Evolutionary conservation across 139 green algal species (phyloP), one percentile per base, ranked within the genome.

Genomic region (Chlorella sp.): DNA sequence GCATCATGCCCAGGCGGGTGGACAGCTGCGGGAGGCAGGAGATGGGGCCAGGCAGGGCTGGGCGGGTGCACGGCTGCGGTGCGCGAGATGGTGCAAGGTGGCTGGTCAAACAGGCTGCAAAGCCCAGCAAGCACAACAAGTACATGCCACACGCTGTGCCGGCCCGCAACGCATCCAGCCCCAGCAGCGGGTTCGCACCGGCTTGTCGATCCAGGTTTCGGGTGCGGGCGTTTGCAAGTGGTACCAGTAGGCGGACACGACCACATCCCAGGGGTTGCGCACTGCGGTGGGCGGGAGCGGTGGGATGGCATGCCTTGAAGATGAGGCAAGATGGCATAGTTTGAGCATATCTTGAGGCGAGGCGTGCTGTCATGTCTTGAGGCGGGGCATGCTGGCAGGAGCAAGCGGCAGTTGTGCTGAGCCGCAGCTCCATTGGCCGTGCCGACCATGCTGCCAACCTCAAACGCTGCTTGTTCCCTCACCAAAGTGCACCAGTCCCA

Each of bases 401-500:
- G n/a, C n/a, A n/a, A n/a, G n/a, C n/a, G n/a, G n/a, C n/a, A n/a
- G n/a, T n/a, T n/a, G n/a, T n/a, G n/a, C n/a, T n/a, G n/a, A n/a
- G n/a, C n/a, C n/a, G n/a, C 46, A 54, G 8, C 46, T 11, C 46
- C 46, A 54, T n/a, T n/a, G n/a, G n/a, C n/a, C n/a, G n/a, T n/a
- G n/a, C n/a, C n/a, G n/a, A n/a, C n/a, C n/a, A n/a, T n/a, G n/a
- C n/a, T n/a, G n/a, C n/a, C n/a, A n/a, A 11, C 46, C 46, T 11
- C 46, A 8, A 54, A 19, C 46, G 46, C 46, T 54, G n/a, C n/a
- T 54, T 8, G 8, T 54, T 11, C 8, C 46, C 51, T 60, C 51
- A 60, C 51, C 51, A 60, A 79, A 80, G 81, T 85, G 81, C 81
- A 77, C 56, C 48, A 85, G 19, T 5, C 44, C 81, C 3, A 85